Percentiles rank a stretch among this genome's conserved stretches.
phyloP scores from a whole-genome alignment of 331 rosid genomes.

The Acacia pycnantha region DNA sequence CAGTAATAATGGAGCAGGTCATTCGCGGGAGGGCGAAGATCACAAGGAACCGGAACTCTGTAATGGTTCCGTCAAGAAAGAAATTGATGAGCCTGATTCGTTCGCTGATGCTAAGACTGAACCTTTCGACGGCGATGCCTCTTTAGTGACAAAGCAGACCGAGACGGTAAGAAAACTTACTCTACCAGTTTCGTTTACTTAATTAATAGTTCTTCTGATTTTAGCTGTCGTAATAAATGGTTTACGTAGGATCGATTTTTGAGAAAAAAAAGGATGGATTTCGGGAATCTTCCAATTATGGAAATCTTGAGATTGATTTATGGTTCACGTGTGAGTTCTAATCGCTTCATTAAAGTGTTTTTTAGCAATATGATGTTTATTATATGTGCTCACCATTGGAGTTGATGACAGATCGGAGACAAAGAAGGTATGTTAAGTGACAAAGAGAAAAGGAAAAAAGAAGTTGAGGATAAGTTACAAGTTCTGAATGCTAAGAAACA shows the following conservation, averaged over 20 bases:
- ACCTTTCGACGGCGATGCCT: constrained; percentile 32
- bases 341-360: neutral
- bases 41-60: constrained; percentile 29
- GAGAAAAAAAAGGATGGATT: neutral
- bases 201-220: neutral
- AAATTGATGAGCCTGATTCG: constrained; percentile 37
- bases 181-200: neutral
- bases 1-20: constrained; percentile 43
- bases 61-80: constrained; percentile 36
- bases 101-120: constrained; percentile 24
- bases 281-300: neutral
- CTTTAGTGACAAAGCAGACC: constrained; percentile 29
- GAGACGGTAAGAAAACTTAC: constrained; percentile 27
- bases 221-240: neutral
- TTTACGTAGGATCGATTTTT: neutral
- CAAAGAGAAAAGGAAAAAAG: constrained; percentile 64
- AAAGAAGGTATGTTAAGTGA: constrained; percentile 40
- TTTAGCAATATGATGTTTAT: neutral
- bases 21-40: constrained; percentile 38
- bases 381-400: neutral
- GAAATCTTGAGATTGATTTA: neutral
- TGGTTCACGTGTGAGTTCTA: neutral
- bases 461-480: constrained; percentile 75
- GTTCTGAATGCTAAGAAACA: constrained; percentile 81
- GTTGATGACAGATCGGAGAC: constrained; percentile 38